Evolutionary conservation across 345 rosid species (phyloP).

Genomic region (Citrus inodora): DNA sequence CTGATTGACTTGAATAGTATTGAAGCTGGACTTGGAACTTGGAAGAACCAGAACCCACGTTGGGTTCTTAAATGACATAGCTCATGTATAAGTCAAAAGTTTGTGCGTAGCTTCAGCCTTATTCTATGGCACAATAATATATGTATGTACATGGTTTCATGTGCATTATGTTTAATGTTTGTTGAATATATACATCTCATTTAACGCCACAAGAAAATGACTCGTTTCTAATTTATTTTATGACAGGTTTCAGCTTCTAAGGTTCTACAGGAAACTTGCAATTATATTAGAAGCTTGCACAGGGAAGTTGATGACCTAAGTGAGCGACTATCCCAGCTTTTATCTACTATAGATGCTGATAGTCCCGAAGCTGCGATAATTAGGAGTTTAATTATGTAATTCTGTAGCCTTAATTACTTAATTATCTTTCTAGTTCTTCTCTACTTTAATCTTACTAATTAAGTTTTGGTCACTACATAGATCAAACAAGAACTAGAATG

Average conservation of each 20-base stretch:
- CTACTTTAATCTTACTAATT: not conserved
- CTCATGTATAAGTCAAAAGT: conserved; percentile 2
- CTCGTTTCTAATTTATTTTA: not conserved
- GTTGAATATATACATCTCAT: not conserved
- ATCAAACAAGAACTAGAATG: conserved; percentile 12
- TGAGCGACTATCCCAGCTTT: conserved; percentile 79
- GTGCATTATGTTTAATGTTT: not conserved
- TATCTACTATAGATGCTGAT: conserved; percentile 76
- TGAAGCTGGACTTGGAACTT: conserved; percentile 17
- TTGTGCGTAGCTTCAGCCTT: conserved; percentile 13
- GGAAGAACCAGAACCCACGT: conserved; percentile 13
- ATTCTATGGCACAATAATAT: not conserved
- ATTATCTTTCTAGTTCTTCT: not conserved
- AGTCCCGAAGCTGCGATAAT: conserved; percentile 93
- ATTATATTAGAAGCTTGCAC: conserved; percentile 83
- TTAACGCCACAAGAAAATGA: not conserved
- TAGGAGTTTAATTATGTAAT: conserved; percentile 77
- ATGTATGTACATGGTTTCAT: not conserved
- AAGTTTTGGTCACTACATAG: conserved; percentile 33
- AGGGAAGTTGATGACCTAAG: conserved; percentile 87
- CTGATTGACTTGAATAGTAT: conserved; percentile 26
- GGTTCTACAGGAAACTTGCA: conserved; percentile 95
- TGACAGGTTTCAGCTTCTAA: conserved; percentile 79
- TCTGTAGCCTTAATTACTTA: not conserved
- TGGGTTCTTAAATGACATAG: conserved; percentile 3